Evolutionary conservation across 306 rosid species (phyloP), one percentile per base, ranked within the genome.

Genomic region (Quercus variabilis): DNA sequence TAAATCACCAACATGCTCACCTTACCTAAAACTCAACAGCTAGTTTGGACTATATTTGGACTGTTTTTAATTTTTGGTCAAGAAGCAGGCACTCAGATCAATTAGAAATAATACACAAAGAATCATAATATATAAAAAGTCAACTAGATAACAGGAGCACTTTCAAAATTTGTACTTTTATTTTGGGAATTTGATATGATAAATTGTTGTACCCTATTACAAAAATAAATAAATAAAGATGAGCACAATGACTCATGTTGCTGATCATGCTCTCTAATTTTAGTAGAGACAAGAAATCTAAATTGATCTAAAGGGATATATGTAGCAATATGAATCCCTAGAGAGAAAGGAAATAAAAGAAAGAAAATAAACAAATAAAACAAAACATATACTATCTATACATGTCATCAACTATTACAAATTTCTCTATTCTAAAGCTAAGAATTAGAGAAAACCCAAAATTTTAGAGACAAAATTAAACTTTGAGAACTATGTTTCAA

Each of bases 351-450:
- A 75, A 74, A 56, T 76, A 15, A 31, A 67, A 30, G 31, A 41
- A 74, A 13, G 15, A 14, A n/a, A 58, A 18, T 8, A 3, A 54
- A 63, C 20, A 62, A 75, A 76, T 62, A 31, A 63, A 63, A 20
- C 41, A 75, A 63, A 33, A 23, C 78, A 49, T 57, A 13, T 69
- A 55, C 15, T 72, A 49, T 71, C 85, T 83, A 67, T 88, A 82
- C 82, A 82, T 21, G 65, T 77, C 71, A 71, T 77, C 73, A 67
- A 80, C 49, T 77, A 30, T 54, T 14, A 65, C 20, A 55, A 73
- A 49, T 49, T 12, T 55, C 35, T 54, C 17, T 46, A 19, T 75
- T 63, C 78, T 63, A 64, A 55, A 54, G 41, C 67, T 86, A 74
- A 71, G 38, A 69, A 54, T 33, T 26, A 5, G 41, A 79, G n/a